These are phyloP conservation scores for Glonium stellatum DNA, from an alignment of 495 filamentous ascomycete species.

Conservation along the genomic window DNA sequence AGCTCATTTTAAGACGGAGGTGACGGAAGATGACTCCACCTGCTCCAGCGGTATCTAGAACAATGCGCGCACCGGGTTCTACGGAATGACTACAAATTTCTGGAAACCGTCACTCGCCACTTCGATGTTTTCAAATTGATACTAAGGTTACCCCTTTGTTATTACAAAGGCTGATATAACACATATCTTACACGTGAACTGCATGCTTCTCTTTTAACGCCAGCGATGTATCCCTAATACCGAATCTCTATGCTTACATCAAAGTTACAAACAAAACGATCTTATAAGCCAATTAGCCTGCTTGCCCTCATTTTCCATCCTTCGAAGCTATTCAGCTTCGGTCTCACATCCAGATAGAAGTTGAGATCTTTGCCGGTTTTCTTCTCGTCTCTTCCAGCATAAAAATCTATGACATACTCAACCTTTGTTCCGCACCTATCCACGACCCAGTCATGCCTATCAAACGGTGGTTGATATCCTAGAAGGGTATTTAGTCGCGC, in stretches of 20 bases:
- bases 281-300: slow-evolving; percentile 50
- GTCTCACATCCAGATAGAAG: slow-evolving; percentile 91
- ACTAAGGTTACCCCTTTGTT: too few species aligned
- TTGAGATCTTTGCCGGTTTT: slow-evolving; percentile 59
- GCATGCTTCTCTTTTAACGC: background rate
- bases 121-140: too few species aligned
- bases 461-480: slow-evolving; percentile 86
- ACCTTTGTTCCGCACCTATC: slow-evolving; percentile 83
- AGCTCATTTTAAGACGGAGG: too few species aligned
- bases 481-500: slow-evolving; percentile 73
- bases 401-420: slow-evolving; percentile 98
- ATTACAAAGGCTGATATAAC: too few species aligned
- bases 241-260: background rate
- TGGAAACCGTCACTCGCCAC: too few species aligned
- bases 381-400: slow-evolving; percentile 61
- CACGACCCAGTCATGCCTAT: slow-evolving; percentile 95
- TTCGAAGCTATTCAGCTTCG: slow-evolving; percentile 88
- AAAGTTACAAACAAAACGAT: background rate
- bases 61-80: too few species aligned
- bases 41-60: too few species aligned
- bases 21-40: too few species aligned
- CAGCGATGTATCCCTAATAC: background rate
- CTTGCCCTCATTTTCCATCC: slow-evolving; percentile 76
- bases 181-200: too few species aligned
- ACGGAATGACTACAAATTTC: too few species aligned